phyloP scores from a whole-genome alignment of 106 monocot species.

The Allium sativum region DNA sequence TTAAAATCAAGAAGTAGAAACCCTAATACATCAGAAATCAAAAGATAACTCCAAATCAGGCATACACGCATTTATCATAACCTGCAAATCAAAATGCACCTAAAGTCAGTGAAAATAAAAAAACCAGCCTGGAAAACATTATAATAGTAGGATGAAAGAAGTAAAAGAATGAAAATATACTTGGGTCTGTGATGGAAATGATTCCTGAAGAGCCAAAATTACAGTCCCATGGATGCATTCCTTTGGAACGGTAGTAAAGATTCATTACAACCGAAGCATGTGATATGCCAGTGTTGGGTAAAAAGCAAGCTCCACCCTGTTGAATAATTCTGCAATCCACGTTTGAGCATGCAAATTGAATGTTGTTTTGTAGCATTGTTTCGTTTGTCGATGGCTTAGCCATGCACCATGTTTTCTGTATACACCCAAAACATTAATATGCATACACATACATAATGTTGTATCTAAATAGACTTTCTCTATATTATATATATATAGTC shows the following conservation, averaged over 20 bases:
- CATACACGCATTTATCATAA: constrained; percentile 3
- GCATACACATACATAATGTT: too few species aligned
- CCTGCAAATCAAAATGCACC: not conserved
- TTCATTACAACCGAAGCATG: constrained; percentile 37
- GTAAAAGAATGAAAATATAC: constrained; percentile 4
- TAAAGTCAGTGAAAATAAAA: not conserved
- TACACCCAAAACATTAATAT: not conserved
- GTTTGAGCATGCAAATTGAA: constrained; percentile 20
- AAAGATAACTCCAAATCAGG: not conserved
- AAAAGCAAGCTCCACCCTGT: constrained; percentile 15
- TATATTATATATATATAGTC: too few species aligned
- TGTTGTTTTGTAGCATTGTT: constrained; percentile 11
- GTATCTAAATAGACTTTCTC: too few species aligned
- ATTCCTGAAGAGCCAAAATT: constrained; percentile 21
- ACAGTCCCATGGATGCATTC: constrained; percentile 24
- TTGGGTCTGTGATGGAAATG: constrained; percentile 19
- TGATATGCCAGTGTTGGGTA: constrained; percentile 15
- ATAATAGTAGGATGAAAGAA: not conserved
- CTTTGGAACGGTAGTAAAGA: constrained; percentile 24
- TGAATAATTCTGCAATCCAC: constrained; percentile 24
- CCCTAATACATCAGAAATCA: too few species aligned
- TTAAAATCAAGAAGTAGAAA: too few species aligned
- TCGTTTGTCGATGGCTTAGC: constrained; percentile 27
- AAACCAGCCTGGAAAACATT: not conserved
- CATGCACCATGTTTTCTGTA: constrained; percentile 25